Conservation (phyloP, 2,329 filamentous ascomycete genomes). For the Colletotrichum costaricense region DNA sequence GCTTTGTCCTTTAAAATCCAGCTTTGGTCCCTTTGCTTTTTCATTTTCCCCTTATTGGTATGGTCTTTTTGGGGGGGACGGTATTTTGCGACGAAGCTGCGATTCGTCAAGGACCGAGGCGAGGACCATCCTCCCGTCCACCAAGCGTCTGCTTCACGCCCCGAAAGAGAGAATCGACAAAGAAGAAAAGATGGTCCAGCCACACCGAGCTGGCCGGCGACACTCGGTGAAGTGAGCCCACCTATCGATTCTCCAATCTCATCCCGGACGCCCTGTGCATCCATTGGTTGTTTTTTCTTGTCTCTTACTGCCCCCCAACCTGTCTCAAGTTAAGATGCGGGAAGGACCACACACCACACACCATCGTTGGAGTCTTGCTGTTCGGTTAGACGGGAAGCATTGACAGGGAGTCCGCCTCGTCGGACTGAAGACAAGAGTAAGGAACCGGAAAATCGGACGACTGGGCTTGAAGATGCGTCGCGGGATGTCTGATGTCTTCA, state of each 20-base stretch:
- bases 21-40: conserved; percentile 12
- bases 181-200: conserved; percentile 9
- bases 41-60: background rate
- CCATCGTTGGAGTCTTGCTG: background rate
- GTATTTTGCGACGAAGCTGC: background rate
- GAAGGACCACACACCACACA: background rate
- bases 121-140: background rate
- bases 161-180: background rate
- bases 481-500: background rate
- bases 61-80: background rate
- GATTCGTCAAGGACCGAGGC: conserved; percentile 7
- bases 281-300: background rate
- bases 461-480: background rate
- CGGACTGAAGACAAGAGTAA: background rate
- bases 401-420: background rate
- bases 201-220: conserved; percentile 22
- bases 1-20: conserved; percentile 8
- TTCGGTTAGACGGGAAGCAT: too few species aligned
- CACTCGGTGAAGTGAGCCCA: conserved; percentile 11
- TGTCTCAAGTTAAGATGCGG: background rate
- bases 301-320: background rate
- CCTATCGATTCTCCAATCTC: background rate
- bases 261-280: background rate
- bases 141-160: background rate
- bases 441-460: background rate